Conservation (phyloP, 108 stramenopile species). For the Cyclotella cryptica region DNA sequence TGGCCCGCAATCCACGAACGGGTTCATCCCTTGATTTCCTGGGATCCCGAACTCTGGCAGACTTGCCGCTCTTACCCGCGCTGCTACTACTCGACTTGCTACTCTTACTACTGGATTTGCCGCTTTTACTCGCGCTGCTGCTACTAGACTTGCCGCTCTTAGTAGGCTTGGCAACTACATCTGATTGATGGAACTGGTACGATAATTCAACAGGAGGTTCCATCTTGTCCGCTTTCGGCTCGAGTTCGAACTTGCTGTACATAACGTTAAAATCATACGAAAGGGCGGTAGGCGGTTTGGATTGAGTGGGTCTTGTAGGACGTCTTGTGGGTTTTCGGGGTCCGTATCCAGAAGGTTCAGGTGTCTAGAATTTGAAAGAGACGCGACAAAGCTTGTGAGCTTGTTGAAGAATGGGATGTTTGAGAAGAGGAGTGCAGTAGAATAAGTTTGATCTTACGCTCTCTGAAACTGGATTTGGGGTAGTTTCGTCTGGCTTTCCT, state of each 20-base stretch:
- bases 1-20: conserved; percentile 1
- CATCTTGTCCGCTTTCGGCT: conserved; percentile 8
- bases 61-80: background rate
- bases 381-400: too few species aligned
- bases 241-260: background rate
- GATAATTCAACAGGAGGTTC: background rate
- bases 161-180: conserved; percentile 1
- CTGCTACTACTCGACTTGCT: background rate
- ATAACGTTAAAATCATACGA: background rate
- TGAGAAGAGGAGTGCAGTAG: too few species aligned
- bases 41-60: background rate
- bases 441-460: too few species aligned
- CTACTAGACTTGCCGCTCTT: conserved; percentile 15
- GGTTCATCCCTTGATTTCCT: background rate
- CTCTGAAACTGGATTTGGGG: too few species aligned
- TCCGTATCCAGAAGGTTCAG: background rate
- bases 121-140: background rate
- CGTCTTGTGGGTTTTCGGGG: conserved; percentile 1
- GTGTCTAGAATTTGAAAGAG: background rate
- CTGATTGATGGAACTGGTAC: background rate
- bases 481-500: too few species aligned
- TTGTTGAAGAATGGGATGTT: too few species aligned
- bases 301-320: conserved; percentile 2
- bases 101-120: background rate
- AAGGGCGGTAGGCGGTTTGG: background rate